Base-by-base conservation (phyloP, 352 stramenopile species). In the Phytophthora megakarya region DNA sequence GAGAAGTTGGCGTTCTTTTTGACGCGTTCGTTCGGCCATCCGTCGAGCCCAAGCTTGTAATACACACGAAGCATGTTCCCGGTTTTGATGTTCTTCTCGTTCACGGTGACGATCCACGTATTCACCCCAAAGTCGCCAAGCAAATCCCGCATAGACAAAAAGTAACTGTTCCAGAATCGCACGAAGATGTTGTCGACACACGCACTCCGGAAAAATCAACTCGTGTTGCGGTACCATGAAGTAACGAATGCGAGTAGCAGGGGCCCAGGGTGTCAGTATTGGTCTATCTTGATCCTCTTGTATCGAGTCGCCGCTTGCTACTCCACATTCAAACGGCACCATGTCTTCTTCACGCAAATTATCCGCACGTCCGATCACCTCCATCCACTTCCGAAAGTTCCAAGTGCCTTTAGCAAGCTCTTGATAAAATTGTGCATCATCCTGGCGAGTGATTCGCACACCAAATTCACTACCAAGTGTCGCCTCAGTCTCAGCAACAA, bases 131-230 rank as follows among this genome's bases (percentile, higher is more conserved):
- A 70, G 60, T 23, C 55, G 54, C 84, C 84, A 93, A 19, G 75
- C 78, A 55, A 84, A 89, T 30, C 82, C 84, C 10, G 77, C 60
- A 48, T 84, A 88, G 12, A 90, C 62, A 26, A 80, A 77, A 13
- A 93, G 67, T 46, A 93, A 67, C 38, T 88, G 82, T n/a, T 68
- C 22, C 19, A 93, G 43, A 61, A 92, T 80, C 21, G 49, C 18
- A 10, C 37, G 53, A 47, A 93, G 60, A 51, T 83, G 80, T 6
- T 66, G 55, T 21, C 47, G 60, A 35, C 75, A 69, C 9, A 88
- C 65, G 1, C 48, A 45, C 13, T 79, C 71, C 0, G 79, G 84
- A 10, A 81, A 73, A 9, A 78, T 42, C 30, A 93, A 51, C 3
- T 75, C 72, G 23, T 55, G 49, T 18, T 82, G 70, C 2, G 83